These are phyloP conservation scores for Chrysoporthe puriensis DNA, from an alignment of 2,329 filamentous ascomycete genomes.

Conservation along the genomic window DNA sequence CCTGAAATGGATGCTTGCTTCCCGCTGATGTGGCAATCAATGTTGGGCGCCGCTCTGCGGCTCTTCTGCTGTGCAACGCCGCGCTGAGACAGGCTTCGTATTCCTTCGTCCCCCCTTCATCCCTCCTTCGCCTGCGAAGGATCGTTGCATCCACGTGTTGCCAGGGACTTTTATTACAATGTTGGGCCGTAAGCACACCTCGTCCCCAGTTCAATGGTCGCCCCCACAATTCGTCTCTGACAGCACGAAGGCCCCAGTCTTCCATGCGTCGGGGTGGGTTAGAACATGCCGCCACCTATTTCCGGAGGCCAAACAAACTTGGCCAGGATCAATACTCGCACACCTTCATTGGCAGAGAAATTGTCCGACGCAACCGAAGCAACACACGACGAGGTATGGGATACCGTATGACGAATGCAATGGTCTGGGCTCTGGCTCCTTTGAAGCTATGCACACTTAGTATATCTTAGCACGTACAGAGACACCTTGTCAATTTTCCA, in stretches of 20 bases:
- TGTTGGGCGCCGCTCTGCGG: neutral
- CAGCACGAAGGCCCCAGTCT: neutral
- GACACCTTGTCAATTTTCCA: neutral
- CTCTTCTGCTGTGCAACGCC: neutral
- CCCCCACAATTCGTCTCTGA: conserved; percentile 8
- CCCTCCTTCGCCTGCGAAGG: conserved; percentile 4
- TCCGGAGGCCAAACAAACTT: neutral
- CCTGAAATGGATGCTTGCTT: neutral
- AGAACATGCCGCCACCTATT: neutral
- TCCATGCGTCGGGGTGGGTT: neutral
- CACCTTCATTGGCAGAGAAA: conserved; percentile 6
- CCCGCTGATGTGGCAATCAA: neutral
- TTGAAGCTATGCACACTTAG: neutral
- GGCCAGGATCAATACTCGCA: neutral
- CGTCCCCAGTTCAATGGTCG: neutral
- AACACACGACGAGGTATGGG: neutral
- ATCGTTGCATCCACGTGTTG: conserved; percentile 5
- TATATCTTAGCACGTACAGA: neutral
- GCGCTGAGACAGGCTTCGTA: neutral
- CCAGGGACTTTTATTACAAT: neutral
- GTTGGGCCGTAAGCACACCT: neutral
- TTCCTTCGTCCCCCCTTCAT: conserved; percentile 3
- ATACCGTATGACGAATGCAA: neutral
- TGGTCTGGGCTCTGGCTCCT: neutral
- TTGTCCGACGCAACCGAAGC: neutral